Conservation (phyloP, 371 early-diverging fungal genomes). For the Mortierella sp. region DNA sequence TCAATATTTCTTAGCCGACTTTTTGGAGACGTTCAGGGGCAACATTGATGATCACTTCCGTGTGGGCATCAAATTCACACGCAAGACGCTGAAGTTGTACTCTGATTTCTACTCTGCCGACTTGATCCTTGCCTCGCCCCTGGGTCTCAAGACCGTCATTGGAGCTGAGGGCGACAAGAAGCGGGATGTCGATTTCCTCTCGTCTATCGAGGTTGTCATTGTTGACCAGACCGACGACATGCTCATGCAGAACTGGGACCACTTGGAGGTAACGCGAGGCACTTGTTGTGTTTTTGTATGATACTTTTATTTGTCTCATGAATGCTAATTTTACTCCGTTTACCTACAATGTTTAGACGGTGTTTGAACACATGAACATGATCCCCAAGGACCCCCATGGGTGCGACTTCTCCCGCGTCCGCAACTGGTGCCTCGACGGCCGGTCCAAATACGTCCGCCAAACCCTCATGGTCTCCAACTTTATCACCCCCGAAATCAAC, state of each 20-base stretch:
- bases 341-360: conserved; percentile 59
- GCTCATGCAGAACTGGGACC: conserved; percentile 99
- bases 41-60: conserved; percentile 97
- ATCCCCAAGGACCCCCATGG: conserved; percentile 91
- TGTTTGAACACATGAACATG: conserved; percentile 86
- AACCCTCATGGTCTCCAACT: conserved; percentile 85
- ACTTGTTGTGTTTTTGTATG: background rate
- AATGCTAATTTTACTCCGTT: background rate
- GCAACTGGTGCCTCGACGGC: conserved; percentile 89
- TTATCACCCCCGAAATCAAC: conserved; percentile 91
- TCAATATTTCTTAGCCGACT: conserved; percentile 70
- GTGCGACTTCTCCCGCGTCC: conserved; percentile 95
- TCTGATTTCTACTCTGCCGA: conserved; percentile 92
- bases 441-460: conserved; percentile 90
- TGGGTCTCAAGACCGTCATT: conserved; percentile 91
- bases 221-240: conserved; percentile 90
- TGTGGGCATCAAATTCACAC: conserved; percentile 91
- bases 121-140: conserved; percentile 92
- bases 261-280: conserved; percentile 69
- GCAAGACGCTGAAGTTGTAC: conserved; percentile 89
- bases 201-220: conserved; percentile 92
- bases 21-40: conserved; percentile 86
- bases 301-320: background rate
- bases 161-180: conserved; percentile 88
- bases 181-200: conserved; percentile 92